These are phyloP conservation scores for Gossypium anomalum DNA, from an alignment of 345 rosid species.

Conservation along the genomic window DNA sequence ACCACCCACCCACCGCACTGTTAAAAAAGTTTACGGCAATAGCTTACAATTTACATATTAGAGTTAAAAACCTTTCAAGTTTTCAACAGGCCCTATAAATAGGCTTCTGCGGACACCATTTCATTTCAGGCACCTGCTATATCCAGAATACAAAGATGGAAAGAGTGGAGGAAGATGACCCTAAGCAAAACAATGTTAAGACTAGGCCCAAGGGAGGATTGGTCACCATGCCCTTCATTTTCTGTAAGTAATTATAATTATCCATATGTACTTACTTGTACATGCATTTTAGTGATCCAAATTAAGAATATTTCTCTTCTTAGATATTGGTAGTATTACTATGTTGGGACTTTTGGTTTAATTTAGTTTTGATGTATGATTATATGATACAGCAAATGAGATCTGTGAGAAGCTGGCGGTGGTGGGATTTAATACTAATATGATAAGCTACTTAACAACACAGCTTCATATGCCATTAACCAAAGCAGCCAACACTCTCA, in stretches of 20 bases:
- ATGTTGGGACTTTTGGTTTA: not conserved
- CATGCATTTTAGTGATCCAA: too few species aligned
- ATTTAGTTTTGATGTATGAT: not conserved
- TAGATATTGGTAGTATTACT: not conserved
- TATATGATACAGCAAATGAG: constrained; percentile 56
- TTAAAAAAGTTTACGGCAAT: not conserved
- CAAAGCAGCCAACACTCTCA: constrained; percentile 86
- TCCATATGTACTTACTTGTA: not conserved
- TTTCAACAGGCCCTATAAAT: constrained; percentile 15
- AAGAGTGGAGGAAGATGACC: constrained; percentile 28
- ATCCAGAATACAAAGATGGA: not conserved
- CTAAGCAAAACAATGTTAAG: constrained; percentile 29
- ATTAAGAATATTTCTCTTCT: not conserved
- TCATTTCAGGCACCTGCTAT: not conserved
- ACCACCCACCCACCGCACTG: not conserved
- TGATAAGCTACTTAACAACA: constrained; percentile 80
- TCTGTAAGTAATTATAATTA: constrained; percentile 28
- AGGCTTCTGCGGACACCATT: not conserved
- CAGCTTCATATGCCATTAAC: constrained; percentile 85
- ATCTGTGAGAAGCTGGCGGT: constrained; percentile 86
- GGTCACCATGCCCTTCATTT: constrained; percentile 75
- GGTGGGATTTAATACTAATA: constrained; percentile 74
- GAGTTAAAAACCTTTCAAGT: not conserved
- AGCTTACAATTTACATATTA: not conserved
- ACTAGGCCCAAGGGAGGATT: constrained; percentile 47